Conservation (phyloP, 176 grass and related monocot genomes). For the sorghum (Sorghum bicolor) region Sorghum_bicolor_NCBIv3 NC_012871.2:4841501-4842000, state of each 20-base stretch:
- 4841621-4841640: slow-evolving; percentile 32
- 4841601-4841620: not conserved
- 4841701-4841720: slow-evolving; percentile 12
- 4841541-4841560: slow-evolving; percentile 90
- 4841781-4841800: slow-evolving; percentile 85
- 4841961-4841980: not conserved
- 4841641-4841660: slow-evolving; percentile 7
- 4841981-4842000: not conserved
- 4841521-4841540: slow-evolving; percentile 91
- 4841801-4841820: slow-evolving; percentile 27
- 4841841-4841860: not conserved
- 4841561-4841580: slow-evolving; percentile 94
- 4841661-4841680: not conserved
- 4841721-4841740: slow-evolving; percentile 25
- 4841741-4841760: slow-evolving; percentile 98
- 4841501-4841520: not conserved
- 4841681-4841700: slow-evolving; percentile 27
- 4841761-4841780: slow-evolving; percentile 85
- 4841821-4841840: slow-evolving; percentile 2
- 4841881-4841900: slow-evolving; percentile 84
- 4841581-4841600: slow-evolving; percentile 86
- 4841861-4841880: slow-evolving; percentile 53
- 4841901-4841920: slow-evolving; percentile 71
- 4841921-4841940: slow-evolving; percentile 51
- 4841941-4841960: not conserved